Evolutionary conservation across 305 asterid species (phyloP), one percentile per base, ranked within the genome.

Genomic region (Rubia peregrina): DNA sequence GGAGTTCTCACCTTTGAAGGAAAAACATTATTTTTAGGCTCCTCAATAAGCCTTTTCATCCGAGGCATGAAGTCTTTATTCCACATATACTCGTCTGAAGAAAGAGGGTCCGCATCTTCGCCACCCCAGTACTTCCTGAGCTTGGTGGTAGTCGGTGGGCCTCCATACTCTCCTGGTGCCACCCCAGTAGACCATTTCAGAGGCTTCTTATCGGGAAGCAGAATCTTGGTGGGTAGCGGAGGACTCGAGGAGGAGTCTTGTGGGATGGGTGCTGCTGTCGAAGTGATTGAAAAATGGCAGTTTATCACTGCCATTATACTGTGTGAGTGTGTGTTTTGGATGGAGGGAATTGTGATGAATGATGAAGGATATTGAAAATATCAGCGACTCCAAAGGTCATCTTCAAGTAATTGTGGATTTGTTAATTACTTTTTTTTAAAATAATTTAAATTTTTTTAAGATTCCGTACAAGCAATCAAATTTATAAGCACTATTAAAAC

Each of bases 61-160:
- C 91, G 88, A 17, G 80, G 93, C 97, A 89, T 87, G 84, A 93
- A 90, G 73, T 93, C 95, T 79, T 73, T 93, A 72, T 93, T 93
- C 98, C 98, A 93, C 78, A 93, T 64, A 72, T 78, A 93, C 68
- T 88, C 97, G 74, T 93, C 95, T 44, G 86, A 72, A 36, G 90
- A 85, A 61, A 93, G 91, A 73, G 98, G 97, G 84, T 93, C 98
- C 59, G 83, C 83, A 6, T 86, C 91, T 7, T 88, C 89, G 61
- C 97, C 97, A 56, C 97, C 97, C 97, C 96, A 93, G 73, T 88
- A 90, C 73, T 90, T 93, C 74, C 97, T 76, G 75, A 89, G 97
- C 94, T 88, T 93, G 78, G 97, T 56, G 67, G 94, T 85, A 61
- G 88, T 77, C 40, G 97, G 91, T 63, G 95, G 94, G 78, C 93